A percentile compares a stretch with the other conserved stretches of the same genome.
These are phyloP conservation scores for Hypericum androsaemum DNA, from an alignment of 345 rosid species.

Conservation along the genomic window DNA sequence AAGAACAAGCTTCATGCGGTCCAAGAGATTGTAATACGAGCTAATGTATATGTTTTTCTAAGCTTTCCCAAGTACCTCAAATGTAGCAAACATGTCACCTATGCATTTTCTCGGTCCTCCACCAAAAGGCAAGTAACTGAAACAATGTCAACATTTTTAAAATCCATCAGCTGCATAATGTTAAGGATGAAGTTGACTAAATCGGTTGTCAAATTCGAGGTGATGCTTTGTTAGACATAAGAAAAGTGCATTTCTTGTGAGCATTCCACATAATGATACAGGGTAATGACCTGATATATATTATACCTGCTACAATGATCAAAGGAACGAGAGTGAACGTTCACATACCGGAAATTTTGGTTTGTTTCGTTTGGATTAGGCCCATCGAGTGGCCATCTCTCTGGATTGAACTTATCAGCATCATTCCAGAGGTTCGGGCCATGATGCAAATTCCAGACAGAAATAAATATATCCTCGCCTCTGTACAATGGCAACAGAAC, in stretches of 20 bases:
- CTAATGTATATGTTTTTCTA: background rate
- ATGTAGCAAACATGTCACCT: conserved; percentile 91
- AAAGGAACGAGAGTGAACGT: background rate
- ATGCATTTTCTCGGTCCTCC: conserved; percentile 96
- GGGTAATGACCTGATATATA: too few species aligned
- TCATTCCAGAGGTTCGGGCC: conserved; percentile 79
- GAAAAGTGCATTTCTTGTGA: too few species aligned
- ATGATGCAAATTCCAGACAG: conserved; percentile 86
- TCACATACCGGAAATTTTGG: conserved; percentile 65
- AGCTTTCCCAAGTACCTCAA: conserved; percentile 47
- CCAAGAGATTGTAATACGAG: background rate
- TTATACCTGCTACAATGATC: too few species aligned
- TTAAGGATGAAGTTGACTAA: too few species aligned
- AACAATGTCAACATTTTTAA: conserved; percentile 5
- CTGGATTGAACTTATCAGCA: conserved; percentile 77
- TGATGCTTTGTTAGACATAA: too few species aligned
- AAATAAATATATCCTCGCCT: conserved; percentile 85
- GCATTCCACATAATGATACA: too few species aligned
- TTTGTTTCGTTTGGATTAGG: conserved; percentile 95
- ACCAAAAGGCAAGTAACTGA: conserved; percentile 94
- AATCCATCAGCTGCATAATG: background rate
- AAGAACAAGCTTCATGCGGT: background rate
- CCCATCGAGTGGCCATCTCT: conserved; percentile 95
- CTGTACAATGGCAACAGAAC: conserved; percentile 24
- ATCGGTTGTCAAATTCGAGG: too few species aligned